Base-by-base conservation (phyloP, 192 early-diverging fungal genomes). In the Mortierella hygrophila region DNA sequence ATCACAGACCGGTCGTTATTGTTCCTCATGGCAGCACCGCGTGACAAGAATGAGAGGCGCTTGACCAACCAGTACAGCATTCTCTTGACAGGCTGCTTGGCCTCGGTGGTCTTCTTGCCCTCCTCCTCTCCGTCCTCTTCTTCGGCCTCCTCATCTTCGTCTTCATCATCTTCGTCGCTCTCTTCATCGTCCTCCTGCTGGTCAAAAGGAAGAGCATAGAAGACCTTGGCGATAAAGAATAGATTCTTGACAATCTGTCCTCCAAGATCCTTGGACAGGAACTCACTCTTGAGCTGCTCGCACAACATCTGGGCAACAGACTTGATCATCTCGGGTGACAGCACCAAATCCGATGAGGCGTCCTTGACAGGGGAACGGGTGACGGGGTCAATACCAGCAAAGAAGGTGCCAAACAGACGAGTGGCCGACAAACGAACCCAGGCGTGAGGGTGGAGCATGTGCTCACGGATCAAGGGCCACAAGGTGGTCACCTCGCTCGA, bases 241-340 rank as follows among this genome's bases (percentile, higher is more conserved):
- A 99, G 81, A 88, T 99, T 99, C 92, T 99, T 98, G 47, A 97
- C 95, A 68, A 97, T 87, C 88, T 98, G 97, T 76, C 92, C 95
- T 8, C 95, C 96, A 40, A 97, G 92, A 35, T 98, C 98, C 42
- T 92, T 88, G 42, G 94, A 90, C 40, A 99, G 46, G 75, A 86
- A 90, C 18, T 88, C 82, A 68, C 94, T 93, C 77, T 92, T 93
- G 13, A 97, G 88, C 75, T 97, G 96, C 49, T 91, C 89, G 20
- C 90, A 77, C 74, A 95, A 87, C 5, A 85, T 82, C 42, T 88
- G 84, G 1, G 91, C 93, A 21, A 97, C 70, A 7, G 85, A 76
- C 47, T 90, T 91, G 41, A 97, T 78, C 44, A 85, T 84, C 35
- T 76, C 82, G 2, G 77, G 82, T 9, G 85, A 78, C 52, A 95